These are phyloP conservation scores for Penicillium egyptiacum DNA, from an alignment of 495 filamentous ascomycete species.

Conservation along the genomic window DNA sequence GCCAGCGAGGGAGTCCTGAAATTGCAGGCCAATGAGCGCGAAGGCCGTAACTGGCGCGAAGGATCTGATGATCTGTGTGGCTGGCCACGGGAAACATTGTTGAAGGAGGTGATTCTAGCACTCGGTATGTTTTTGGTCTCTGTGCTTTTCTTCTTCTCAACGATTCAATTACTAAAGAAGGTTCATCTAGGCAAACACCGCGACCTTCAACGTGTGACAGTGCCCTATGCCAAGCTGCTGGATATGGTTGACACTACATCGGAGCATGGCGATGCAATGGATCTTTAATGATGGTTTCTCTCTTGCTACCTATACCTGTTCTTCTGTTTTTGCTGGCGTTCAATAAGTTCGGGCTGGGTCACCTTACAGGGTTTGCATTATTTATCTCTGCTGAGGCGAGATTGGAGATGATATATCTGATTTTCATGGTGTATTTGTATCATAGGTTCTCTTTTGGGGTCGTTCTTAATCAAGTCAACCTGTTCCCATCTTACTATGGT, in stretches of 20 bases:
- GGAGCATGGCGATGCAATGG: slow-evolving; percentile 55
- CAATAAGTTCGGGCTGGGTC: slow-evolving; percentile 8
- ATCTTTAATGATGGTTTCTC: slow-evolving; percentile 33
- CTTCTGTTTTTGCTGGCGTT: slow-evolving; percentile 18
- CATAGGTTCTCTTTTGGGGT: slow-evolving; percentile 5
- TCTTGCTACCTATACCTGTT: slow-evolving; percentile 6
- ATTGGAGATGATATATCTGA: slow-evolving; percentile 4
- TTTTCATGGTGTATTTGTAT: slow-evolving; percentile 14
- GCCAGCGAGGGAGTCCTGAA: slow-evolving; percentile 38
- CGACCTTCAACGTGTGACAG: slow-evolving; percentile 84
- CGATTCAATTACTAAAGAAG: slow-evolving; percentile 30
- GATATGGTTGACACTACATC: slow-evolving; percentile 54
- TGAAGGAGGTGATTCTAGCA: slow-evolving; percentile 87
- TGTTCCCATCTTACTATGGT: background rate
- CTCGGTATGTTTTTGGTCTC: slow-evolving; percentile 65
- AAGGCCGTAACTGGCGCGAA: slow-evolving; percentile 56
- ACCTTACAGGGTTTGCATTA: slow-evolving; percentile 11
- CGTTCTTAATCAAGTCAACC: background rate
- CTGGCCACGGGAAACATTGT: slow-evolving; percentile 78
- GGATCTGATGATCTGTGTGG: slow-evolving; percentile 66
- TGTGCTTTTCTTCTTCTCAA: background rate
- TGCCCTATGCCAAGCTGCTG: slow-evolving; percentile 81
- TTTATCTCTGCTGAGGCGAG: slow-evolving; percentile 2
- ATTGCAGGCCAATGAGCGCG: slow-evolving; percentile 59
- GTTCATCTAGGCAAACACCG: slow-evolving; percentile 77